Conservation (phyloP, 176 grass and related monocot genomes). For the Aegilops longissima region DNA sequence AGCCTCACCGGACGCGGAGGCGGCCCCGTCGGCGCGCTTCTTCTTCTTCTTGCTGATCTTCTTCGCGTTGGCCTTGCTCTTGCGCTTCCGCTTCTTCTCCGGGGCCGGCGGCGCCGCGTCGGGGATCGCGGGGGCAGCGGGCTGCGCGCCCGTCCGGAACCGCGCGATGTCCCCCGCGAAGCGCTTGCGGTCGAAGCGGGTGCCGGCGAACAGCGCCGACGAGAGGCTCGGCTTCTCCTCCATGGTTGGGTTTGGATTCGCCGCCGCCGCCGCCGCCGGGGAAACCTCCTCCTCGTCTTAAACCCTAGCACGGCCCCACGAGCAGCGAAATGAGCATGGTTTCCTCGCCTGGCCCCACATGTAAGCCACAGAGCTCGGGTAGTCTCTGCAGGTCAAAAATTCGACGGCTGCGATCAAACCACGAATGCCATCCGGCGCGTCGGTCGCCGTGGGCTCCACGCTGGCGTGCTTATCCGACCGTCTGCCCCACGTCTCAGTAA, state of each 20-base stretch:
- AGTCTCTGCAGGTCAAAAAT: not conserved
- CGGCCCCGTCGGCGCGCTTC: slow-evolving; percentile 35
- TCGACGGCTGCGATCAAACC: not conserved
- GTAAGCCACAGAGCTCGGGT: not conserved
- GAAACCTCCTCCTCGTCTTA: slow-evolving; percentile 6
- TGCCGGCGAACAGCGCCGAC: slow-evolving; percentile 70
- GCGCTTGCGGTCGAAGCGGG: slow-evolving; percentile 72
- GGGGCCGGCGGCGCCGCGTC: slow-evolving; percentile 7
- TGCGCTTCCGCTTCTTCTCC: slow-evolving; percentile 61
- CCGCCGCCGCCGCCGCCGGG: slow-evolving; percentile 17
- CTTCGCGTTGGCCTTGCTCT: slow-evolving; percentile 58
- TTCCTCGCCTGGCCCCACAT: not conserved
- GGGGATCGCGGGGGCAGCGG: not conserved
- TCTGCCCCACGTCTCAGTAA: not conserved
- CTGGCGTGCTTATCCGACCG: not conserved
- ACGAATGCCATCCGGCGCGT: not conserved
- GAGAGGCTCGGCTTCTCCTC: slow-evolving; percentile 60
- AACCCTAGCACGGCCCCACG: slow-evolving; percentile 43
- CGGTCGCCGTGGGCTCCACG: not conserved
- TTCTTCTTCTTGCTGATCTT: slow-evolving; percentile 36
- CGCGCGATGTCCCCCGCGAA: slow-evolving; percentile 60
- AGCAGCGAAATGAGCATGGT: not conserved
- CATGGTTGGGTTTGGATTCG: slow-evolving; percentile 13
- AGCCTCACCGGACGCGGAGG: slow-evolving; percentile 17
- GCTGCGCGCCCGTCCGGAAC: slow-evolving; percentile 30